Evolutionary conservation across 2,329 filamentous ascomycete genomes (phyloP), one percentile per base, ranked within the genome.

Genomic region (Pseudogymnoascus sp.): DNA sequence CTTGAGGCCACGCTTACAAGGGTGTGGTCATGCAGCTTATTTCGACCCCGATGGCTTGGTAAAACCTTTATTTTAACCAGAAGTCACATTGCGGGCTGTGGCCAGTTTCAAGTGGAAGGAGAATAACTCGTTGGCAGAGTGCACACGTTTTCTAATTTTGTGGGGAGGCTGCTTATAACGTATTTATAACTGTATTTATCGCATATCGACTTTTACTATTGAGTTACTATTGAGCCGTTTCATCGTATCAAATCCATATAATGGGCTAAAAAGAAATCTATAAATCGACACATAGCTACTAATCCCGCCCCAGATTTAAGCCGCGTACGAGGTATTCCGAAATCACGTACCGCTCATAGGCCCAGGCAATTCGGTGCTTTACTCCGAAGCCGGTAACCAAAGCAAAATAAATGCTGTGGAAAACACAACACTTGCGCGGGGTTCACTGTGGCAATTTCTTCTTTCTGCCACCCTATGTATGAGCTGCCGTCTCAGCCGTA

Each of bases 1-100:
- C 47, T 54, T 54, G 47, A 54, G 47, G 47, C 47, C 28, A 54
- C 28, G 47, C 47, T 54, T 54, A 54, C 47, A 54, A 54, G 47
- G 47, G 47, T 54, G 2, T 5, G 47, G 18, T 14, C 25, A 54
- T 54, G 47, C 47, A 54, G 47, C 47, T 54, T 54, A 54, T 54
- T 43, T 35, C 28, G 47, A 54, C n/a, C 7, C 47, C 47, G 47
- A 33, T 33, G 16, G 9, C 28, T 54, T 12, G 47, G 16, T 33
- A 50, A 54, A 54, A 20, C 28, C 25, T 54, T 54, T 16, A 20
- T 54, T 35, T 35, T 6, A 14, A 20, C 25, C 28, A 54, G 12
- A 20, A 30, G 18, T 8, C 7, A 33, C 47, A 33, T 54, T 54
- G 6, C 9, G 14, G 28, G 47, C 2, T 11, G 2, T 18, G 6